Evolutionary conservation across 257 asterid genomes (phyloP).

Genomic region (Solanum stenotomum): DNA sequence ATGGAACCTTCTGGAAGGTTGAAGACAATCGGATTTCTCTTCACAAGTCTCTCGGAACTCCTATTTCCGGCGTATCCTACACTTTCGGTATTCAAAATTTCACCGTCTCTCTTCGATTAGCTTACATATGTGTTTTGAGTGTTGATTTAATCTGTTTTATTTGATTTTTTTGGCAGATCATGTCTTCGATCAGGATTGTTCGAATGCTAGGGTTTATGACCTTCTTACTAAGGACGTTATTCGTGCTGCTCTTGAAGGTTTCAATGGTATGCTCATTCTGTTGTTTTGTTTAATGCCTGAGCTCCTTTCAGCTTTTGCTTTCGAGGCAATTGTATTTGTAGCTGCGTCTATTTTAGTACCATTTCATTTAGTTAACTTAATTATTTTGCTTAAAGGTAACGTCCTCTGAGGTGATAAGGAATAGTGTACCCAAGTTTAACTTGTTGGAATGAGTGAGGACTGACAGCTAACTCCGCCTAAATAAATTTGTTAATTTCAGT

Average conservation of each 20-base stretch:
- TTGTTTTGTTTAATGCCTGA: background rate
- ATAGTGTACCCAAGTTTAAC: background rate
- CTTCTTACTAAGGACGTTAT: conserved; percentile 68
- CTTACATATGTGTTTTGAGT: background rate
- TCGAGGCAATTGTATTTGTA: background rate
- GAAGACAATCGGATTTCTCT: conserved; percentile 79
- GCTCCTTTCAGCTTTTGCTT: background rate
- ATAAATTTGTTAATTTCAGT: background rate
- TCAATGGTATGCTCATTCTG: conserved; percentile 46
- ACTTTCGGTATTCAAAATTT: conserved; percentile 50
- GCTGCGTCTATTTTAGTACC: background rate
- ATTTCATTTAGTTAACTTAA: background rate
- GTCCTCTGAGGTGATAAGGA: background rate
- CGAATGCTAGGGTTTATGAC: conserved; percentile 66
- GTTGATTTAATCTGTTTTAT: background rate
- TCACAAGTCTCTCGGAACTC: conserved; percentile 65
- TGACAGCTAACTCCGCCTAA: background rate
- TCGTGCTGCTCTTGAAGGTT: conserved; percentile 74
- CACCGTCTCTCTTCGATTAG: background rate
- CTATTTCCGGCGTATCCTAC: conserved; percentile 66
- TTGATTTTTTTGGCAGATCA: conserved; percentile 47
- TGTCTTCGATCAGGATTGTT: conserved; percentile 73
- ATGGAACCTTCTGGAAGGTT: conserved; percentile 67
- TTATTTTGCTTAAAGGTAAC: background rate
- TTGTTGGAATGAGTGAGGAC: background rate